A percentile compares a stretch with the other conserved stretches of the same genome.
Evolutionary conservation across 768 basidiomycete species (phyloP).

Genomic region (Phlebiopsis gigantea): DNA sequence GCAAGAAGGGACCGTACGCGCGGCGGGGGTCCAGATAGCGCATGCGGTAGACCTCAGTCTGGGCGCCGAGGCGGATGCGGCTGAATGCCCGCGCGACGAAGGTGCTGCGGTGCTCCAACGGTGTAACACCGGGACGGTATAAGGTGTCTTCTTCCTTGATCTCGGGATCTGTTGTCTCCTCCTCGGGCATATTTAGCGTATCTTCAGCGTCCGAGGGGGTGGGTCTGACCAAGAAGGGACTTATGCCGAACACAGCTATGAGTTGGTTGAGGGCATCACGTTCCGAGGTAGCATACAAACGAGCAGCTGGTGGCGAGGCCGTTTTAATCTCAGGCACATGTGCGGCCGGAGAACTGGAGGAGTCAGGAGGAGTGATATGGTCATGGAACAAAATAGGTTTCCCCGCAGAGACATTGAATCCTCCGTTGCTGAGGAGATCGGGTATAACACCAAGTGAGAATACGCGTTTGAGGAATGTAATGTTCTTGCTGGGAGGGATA

Average conservation of each 20-base stretch:
- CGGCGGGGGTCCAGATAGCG: conserved; percentile 15
- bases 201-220: neutral
- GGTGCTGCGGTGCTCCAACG: neutral
- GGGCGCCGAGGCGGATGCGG: neutral
- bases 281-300: neutral
- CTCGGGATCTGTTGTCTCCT: neutral
- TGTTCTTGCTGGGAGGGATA: neutral
- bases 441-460: neutral
- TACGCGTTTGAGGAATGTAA: neutral
- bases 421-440: neutral
- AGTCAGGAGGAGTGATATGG: no score
- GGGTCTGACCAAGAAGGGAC: neutral
- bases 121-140: neutral
- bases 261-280: neutral
- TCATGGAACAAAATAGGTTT: no score
- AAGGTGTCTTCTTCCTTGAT: neutral
- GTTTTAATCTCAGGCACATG: no score
- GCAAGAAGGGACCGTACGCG: conserved; percentile 21
- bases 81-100: neutral
- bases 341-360: no score
- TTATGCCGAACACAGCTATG: neutral
- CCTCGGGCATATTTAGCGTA: no score
- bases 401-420: no score
- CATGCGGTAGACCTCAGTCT: conserved; percentile 15
- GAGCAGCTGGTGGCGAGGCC: no score